Conservation (phyloP, 2,329 filamentous ascomycete genomes). For the Helminthosporium solani region DNA sequence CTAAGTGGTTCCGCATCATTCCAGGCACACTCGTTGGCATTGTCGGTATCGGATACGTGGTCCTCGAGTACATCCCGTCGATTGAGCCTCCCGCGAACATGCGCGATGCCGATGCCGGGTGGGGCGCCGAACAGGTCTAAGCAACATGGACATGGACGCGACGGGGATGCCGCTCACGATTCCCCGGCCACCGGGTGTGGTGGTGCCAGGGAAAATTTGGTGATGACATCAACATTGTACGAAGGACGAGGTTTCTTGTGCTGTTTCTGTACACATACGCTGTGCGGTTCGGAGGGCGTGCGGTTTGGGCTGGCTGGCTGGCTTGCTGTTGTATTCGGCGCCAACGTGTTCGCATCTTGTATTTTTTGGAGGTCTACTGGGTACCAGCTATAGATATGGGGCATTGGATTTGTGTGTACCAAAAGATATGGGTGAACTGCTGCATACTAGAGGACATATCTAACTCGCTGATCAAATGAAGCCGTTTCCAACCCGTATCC, state of each 20-base stretch:
- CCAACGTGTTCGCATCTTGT: conserved; percentile 6
- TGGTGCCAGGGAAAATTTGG: neutral
- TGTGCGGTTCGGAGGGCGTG: conserved; percentile 6
- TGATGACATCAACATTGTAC: neutral
- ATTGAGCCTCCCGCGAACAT: conserved; percentile 57
- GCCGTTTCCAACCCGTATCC: too few species aligned
- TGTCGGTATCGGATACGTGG: conserved; percentile 72
- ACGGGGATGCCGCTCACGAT: conserved; percentile 31
- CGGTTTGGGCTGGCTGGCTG: conserved; percentile 2
- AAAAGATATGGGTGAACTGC: neutral
- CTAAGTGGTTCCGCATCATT: conserved; percentile 66
- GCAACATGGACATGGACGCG: neutral
- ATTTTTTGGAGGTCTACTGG: conserved; percentile 1
- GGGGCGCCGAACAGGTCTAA: conserved; percentile 57
- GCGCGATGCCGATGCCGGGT: conserved; percentile 55
- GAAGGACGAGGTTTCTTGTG: conserved; percentile 3
- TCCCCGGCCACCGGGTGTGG: conserved; percentile 13
- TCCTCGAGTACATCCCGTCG: conserved; percentile 52
- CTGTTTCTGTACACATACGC: conserved; percentile 17
- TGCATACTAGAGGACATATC: neutral
- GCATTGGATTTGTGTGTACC: too few species aligned
- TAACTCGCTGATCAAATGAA: too few species aligned
- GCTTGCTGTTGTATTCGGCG: too few species aligned
- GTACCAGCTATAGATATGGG: neutral
- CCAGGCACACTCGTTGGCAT: conserved; percentile 76